Evolutionary conservation across 768 basidiomycete species (phyloP), one percentile per base, ranked within the genome.

Genomic region (Termitomyces sp.): DNA sequence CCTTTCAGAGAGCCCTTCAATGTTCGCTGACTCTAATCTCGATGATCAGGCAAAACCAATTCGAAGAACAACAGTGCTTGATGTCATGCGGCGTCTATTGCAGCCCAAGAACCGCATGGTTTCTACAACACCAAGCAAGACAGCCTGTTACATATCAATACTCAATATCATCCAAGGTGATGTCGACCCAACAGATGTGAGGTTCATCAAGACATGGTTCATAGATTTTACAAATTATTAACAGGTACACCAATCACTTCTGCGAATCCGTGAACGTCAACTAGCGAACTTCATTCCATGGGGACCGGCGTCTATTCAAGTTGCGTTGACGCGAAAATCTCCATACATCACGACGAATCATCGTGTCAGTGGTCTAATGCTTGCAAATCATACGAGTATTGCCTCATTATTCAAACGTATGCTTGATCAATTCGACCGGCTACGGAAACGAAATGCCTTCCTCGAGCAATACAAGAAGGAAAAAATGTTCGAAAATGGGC

Each of bases 91-190:
- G 7, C 89, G 97, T 38, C 81, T 99, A 0, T 79, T 99, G 1
- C 97, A 99, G 70, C 97, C 97, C 17, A 98, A 98, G 78, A 99
- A 98, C 73, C 88, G 97, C 53, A 94, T 99, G 88, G 97, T 98
- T 1, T 93, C 92, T 15, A 98, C 96, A 5, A 85, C 84, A n/a
- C 91, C 91, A 7, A 92, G 89, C 73, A 94, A 92, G 72, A 89
- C 90, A 0, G 89, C 92, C 0, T 98, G 97, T 71, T 99, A 98
- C 74, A 96, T 99, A 69, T 97, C 95, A 31, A 96, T 95, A 67
- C 80, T 99, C 67, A 98, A 98, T 74, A 97, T 99, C 71, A 99
- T 99, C 59, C 94, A 97, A 74, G 96, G 96, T 20, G 96, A 99
- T 65, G 95, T 99, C 5, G 97, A 99, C 70, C 96, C 97, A 1